Conservation (phyloP, 2,329 filamentous ascomycete species). For the Ambrosiella xylebori region DNA sequence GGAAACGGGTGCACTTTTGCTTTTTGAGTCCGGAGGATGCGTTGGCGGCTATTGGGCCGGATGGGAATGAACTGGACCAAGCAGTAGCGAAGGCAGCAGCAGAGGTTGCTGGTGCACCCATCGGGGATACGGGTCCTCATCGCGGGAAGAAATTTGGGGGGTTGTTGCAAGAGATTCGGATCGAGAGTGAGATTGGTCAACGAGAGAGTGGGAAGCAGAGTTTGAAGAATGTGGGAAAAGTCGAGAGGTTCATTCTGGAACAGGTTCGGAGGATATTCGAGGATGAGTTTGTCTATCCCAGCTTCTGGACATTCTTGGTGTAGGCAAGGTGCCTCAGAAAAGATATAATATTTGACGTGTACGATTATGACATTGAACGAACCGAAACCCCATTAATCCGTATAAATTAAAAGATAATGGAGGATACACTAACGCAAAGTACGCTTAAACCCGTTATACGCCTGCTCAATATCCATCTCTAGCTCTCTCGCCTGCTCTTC, state of each 20-base stretch:
- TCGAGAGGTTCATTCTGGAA: constrained; percentile 91
- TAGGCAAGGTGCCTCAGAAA: constrained; percentile 22
- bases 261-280: constrained; percentile 95
- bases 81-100: constrained; percentile 15
- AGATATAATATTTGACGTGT: neutral
- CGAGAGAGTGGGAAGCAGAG: constrained; percentile 84
- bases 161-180: constrained; percentile 76
- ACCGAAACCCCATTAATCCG: neutral
- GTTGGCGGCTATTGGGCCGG: constrained; percentile 46
- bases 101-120: neutral
- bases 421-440: constrained; percentile 37
- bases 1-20: constrained; percentile 78
- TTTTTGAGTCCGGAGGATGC: constrained; percentile 89
- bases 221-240: constrained; percentile 95
- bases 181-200: constrained; percentile 94
- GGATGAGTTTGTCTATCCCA: constrained; percentile 95
- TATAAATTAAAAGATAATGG: neutral
- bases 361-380: constrained; percentile 3
- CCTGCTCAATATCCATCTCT: constrained; percentile 83
- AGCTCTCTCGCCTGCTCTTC: constrained; percentile 79
- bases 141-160: constrained; percentile 39
- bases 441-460: constrained; percentile 84
- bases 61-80: constrained; percentile 21
- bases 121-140: constrained; percentile 8
- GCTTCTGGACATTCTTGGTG: constrained; percentile 94